Evolutionary conservation across 495 filamentous ascomycete genomes (phyloP).

Genomic region (Durotheca rogersii): DNA sequence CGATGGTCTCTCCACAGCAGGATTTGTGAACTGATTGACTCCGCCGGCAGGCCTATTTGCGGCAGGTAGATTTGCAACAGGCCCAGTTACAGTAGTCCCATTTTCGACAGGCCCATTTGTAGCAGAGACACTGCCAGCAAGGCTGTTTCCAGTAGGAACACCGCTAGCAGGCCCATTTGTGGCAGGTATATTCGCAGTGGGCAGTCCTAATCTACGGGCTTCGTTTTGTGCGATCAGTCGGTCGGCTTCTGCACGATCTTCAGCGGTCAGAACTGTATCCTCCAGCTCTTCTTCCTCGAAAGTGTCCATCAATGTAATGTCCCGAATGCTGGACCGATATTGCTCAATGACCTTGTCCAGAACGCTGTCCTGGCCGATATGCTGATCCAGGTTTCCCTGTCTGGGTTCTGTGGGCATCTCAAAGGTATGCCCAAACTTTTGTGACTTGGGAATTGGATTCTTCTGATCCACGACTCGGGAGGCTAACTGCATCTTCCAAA

Average conservation of each 20-base stretch:
- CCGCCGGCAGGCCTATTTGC: too few species aligned
- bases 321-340: constrained; percentile 29
- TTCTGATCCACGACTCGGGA: constrained; percentile 81
- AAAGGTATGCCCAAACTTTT: constrained; percentile 56
- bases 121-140: too few species aligned
- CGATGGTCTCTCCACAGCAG: too few species aligned
- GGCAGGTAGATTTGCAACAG: too few species aligned
- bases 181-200: background rate
- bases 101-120: too few species aligned
- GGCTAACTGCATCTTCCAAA: constrained; percentile 81
- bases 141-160: too few species aligned
- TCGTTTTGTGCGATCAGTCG: constrained; percentile 28
- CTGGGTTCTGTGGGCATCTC: constrained; percentile 54
- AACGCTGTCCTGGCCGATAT: constrained; percentile 64
- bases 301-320: constrained; percentile 44
- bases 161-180: background rate
- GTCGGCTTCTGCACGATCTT: constrained; percentile 39
- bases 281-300: constrained; percentile 48
- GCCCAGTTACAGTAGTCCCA: too few species aligned
- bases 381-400: constrained; percentile 53
- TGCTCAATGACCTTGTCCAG: constrained; percentile 65
- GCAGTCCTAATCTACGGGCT: constrained; percentile 24
- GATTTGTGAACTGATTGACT: too few species aligned
- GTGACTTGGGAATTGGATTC: constrained; percentile 61
- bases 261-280: constrained; percentile 36